phyloP scores from a whole-genome alignment of 2,329 filamentous ascomycete species.

The Cladosporium colombiae region DNA sequence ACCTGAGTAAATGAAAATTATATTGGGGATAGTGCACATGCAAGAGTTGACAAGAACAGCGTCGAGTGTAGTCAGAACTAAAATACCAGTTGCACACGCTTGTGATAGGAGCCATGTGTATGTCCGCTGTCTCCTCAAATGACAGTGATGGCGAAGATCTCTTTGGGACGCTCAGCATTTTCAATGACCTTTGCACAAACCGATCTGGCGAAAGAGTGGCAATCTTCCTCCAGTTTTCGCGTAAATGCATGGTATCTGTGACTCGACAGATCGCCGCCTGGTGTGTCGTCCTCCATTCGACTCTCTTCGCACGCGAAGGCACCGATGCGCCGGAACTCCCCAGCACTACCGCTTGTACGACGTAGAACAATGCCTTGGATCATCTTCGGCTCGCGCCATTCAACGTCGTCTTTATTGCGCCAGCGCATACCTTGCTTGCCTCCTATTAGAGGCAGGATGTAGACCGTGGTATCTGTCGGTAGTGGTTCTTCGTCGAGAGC shows the following conservation, averaged over 20 bases:
- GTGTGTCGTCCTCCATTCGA: neutral
- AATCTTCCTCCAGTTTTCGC: neutral
- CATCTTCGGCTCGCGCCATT: neutral
- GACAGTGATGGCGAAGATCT: neutral
- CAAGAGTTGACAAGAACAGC: neutral
- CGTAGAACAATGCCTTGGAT: neutral
- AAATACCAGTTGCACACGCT: no score
- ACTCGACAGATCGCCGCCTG: neutral
- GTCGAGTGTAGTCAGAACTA: no score
- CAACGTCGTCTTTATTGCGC: neutral
- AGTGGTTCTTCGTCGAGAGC: neutral
- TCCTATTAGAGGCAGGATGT: neutral
- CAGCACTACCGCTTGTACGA: neutral
- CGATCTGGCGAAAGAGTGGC: neutral
- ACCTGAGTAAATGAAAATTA: no score
- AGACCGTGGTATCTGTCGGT: neutral
- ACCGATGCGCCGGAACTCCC: neutral
- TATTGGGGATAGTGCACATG: neutral
- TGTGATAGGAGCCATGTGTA: neutral
- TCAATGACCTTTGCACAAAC: neutral
- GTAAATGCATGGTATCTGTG: neutral
- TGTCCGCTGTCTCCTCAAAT: neutral
- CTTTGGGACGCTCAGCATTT: neutral
- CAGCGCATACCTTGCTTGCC: neutral
- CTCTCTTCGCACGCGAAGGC: neutral